These are phyloP conservation scores for Aspergillus candidus DNA, from an alignment of 2,329 filamentous ascomycete genomes.

Conservation along the genomic window DNA sequence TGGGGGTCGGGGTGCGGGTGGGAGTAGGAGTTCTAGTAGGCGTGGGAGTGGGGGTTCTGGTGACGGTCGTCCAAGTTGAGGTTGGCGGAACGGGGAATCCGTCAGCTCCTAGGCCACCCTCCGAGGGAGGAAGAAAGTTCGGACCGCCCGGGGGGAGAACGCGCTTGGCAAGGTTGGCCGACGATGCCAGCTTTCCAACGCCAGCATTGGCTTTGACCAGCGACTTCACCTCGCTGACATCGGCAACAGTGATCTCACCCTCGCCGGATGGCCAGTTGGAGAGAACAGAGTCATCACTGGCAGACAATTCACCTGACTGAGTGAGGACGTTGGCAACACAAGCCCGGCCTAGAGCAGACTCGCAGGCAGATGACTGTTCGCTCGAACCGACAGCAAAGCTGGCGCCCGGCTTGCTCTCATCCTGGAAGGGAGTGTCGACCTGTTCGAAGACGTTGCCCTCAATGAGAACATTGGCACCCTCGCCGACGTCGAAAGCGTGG, in stretches of 20 bases:
- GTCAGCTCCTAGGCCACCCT: conserved; percentile 1
- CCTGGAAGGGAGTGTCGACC: conserved; percentile 33
- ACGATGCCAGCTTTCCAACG: conserved; percentile 18
- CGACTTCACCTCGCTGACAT: conserved; percentile 20
- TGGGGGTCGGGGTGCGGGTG: too few species aligned
- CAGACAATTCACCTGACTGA: conserved; percentile 25
- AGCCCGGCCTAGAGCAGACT: conserved; percentile 21
- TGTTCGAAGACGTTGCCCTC: conserved; percentile 44
- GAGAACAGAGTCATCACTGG: conserved; percentile 23
- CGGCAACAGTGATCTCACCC: conserved; percentile 21
- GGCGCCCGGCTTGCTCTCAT: conserved; percentile 22
- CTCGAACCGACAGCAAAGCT: conserved; percentile 22
- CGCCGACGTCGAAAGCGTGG: conserved; percentile 39
- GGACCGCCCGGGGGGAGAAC: background rate
- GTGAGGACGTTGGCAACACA: conserved; percentile 25
- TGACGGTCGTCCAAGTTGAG: background rate
- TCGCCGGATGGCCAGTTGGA: conserved; percentile 27
- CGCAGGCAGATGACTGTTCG: conserved; percentile 15
- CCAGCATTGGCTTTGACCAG: conserved; percentile 29
- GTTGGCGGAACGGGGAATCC: too few species aligned
- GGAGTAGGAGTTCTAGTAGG: background rate
- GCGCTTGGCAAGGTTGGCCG: background rate
- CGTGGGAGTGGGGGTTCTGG: background rate
- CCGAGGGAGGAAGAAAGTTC: background rate
- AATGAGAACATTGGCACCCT: conserved; percentile 28